Evolutionary conservation across 2,329 filamentous ascomycete genomes (phyloP).

Genomic region (Venturia aucupariae): DNA sequence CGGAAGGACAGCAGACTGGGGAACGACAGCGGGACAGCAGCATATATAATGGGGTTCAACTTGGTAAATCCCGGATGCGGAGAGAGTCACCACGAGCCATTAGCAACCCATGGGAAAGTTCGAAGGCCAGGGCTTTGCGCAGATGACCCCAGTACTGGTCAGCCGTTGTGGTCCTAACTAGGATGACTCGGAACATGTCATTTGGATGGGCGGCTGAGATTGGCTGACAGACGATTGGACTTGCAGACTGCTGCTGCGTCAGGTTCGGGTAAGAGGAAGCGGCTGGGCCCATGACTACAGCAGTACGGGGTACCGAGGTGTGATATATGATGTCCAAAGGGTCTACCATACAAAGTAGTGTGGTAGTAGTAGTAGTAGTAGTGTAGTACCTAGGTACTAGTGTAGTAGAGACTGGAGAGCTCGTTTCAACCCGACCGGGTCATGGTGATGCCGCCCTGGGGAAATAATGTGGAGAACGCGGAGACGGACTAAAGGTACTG

Average conservation of each 20-base stretch:
- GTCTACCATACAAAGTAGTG: too few relatives aligned
- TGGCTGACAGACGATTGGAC: background rate
- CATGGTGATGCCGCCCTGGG: background rate
- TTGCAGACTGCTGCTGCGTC: background rate
- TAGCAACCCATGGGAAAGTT: background rate
- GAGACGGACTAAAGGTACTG: background rate
- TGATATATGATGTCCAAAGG: background rate
- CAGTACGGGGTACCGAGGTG: background rate
- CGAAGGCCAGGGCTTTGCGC: background rate
- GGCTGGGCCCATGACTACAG: background rate
- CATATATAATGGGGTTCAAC: background rate
- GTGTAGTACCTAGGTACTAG: too few relatives aligned
- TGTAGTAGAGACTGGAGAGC: background rate
- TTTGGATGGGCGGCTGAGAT: background rate
- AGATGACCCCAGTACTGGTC: background rate
- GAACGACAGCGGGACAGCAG: background rate
- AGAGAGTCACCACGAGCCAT: background rate
- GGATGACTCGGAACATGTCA: background rate
- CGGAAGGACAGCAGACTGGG: background rate
- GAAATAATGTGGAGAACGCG: background rate
- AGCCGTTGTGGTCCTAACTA: background rate
- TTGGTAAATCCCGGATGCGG: background rate
- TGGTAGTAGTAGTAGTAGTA: too few relatives aligned
- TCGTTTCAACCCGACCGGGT: background rate
- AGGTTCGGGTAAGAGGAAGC: conserved; percentile 2